These are phyloP conservation scores for Dactylonectria estremocensis DNA, from an alignment of 2,329 filamentous ascomycete genomes.

Conservation along the genomic window DNA sequence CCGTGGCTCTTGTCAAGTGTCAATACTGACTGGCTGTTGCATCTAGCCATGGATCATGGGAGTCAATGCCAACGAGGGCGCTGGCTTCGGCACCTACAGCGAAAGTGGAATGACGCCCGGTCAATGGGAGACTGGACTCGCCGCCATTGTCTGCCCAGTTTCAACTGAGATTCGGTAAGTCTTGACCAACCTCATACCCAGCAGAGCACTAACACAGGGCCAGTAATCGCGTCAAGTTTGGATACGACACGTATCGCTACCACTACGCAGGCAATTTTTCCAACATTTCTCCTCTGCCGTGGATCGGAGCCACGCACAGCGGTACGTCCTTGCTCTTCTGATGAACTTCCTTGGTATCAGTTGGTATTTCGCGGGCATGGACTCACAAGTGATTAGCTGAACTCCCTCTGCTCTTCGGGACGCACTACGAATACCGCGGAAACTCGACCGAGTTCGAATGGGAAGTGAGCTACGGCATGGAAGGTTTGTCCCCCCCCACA, in stretches of 20 bases:
- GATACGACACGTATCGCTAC: slow-evolving; percentile 56
- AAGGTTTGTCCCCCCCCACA: slow-evolving; percentile 41
- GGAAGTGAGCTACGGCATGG: slow-evolving; percentile 46
- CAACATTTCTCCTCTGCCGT: slow-evolving; percentile 55
- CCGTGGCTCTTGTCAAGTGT: too few species aligned
- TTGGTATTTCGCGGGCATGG: not conserved
- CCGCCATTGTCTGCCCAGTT: slow-evolving; percentile 31
- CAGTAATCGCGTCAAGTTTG: slow-evolving; percentile 32
- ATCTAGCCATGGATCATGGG: slow-evolving; percentile 35
- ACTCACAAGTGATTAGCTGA: slow-evolving; percentile 38
- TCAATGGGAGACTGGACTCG: slow-evolving; percentile 25
- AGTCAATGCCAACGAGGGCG: slow-evolving; percentile 35
- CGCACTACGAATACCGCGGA: slow-evolving; percentile 47
- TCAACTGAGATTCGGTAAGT: slow-evolving; percentile 33
- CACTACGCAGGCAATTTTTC: slow-evolving; percentile 59
- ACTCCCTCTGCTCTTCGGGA: slow-evolving; percentile 51
- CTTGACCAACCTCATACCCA: rapidly evolving
- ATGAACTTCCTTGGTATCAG: not conserved
- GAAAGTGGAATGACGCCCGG: slow-evolving; percentile 22
- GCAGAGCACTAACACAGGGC: not conserved
- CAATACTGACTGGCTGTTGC: not conserved
- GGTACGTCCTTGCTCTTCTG: slow-evolving; percentile 30
- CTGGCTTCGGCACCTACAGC: slow-evolving; percentile 32
- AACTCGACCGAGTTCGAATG: slow-evolving; percentile 51
- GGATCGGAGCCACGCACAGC: slow-evolving; percentile 55